phyloP scores from a whole-genome alignment of 352 stramenopile species.

The Phytophthora rubi region DNA sequence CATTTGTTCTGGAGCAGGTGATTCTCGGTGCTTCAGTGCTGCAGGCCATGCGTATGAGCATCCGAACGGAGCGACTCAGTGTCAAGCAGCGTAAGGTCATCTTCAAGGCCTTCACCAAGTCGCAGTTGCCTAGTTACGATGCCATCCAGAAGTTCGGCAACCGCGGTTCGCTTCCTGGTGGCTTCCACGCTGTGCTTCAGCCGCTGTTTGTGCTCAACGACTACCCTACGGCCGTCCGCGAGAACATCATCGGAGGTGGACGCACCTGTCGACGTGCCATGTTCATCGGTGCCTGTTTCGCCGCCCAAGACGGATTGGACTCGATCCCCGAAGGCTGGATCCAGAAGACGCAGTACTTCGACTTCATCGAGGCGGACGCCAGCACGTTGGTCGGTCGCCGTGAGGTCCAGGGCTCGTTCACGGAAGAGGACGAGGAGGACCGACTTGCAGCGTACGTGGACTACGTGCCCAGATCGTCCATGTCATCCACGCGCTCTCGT shows the following conservation, averaged over 20 bases:
- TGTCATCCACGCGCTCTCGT: conserved; percentile 44
- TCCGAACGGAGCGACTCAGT: conserved; percentile 77
- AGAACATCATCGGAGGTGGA: conserved; percentile 85
- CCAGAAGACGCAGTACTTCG: conserved; percentile 83
- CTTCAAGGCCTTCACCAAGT: conserved; percentile 88
- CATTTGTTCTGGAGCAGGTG: conserved; percentile 83
- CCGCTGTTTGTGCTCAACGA: conserved; percentile 83
- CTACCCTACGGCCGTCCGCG: conserved; percentile 77
- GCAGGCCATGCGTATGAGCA: conserved; percentile 86
- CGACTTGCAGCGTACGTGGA: conserved; percentile 60
- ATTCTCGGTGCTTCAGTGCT: conserved; percentile 79
- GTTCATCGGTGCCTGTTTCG: conserved; percentile 86
- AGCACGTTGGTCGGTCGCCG: conserved; percentile 68
- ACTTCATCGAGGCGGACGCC: conserved; percentile 82
- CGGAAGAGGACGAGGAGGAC: conserved; percentile 55
- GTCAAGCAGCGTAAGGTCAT: conserved; percentile 87
- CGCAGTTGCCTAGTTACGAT: conserved; percentile 78
- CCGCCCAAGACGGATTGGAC: conserved; percentile 72
- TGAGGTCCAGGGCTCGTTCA: conserved; percentile 67
- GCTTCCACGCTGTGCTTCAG: conserved; percentile 77
- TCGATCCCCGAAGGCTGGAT: conserved; percentile 76
- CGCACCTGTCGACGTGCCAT: conserved; percentile 80
- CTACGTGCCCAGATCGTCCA: conserved; percentile 56
- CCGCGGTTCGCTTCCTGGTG: conserved; percentile 67
- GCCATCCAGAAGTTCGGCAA: conserved; percentile 88